Evolutionary conservation across 1,139 yeast genomes (phyloP), one percentile per base, ranked within the genome.

Genomic region (Geotrichum cucujoidarum): DNA sequence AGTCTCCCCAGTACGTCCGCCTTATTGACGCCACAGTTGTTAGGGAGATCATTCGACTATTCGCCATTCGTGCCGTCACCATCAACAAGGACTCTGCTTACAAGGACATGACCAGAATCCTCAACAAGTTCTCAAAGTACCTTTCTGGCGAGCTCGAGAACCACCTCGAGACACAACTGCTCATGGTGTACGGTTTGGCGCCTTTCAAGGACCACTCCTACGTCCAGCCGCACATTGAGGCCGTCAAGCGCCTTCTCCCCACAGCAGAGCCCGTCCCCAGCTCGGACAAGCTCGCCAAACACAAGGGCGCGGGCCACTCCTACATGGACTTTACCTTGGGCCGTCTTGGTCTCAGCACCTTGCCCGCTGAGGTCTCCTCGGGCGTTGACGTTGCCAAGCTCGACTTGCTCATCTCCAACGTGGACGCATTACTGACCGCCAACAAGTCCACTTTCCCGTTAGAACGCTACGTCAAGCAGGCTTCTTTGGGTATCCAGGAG

Each of bases 171-270:
- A 42, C 48, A 11, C 33, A 47, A 14, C 37, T 46, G 42, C 37
- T 49, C n/a, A 37, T 47, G 25, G 37, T 46, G 16, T 49, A 49
- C 36, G 53, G 53, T 3, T 36, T 49, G 16, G 47, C 47, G 2
- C 47, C 50, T 17, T 33, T 16, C 24, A 39, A 39, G 14, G 42
- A 17, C 16, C 38, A 39, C 24, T 20, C 46, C 14, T 30, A 21
- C 11, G 29, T 24, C 32, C 17, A 33, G 22, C 29, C 38, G 7
- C 39, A 33, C 16, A 22, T 45, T 21, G 44, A 33, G 8, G 16
- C 18, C 14, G 32, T 40, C 27, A 40, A 39, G 11, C 20, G 39
- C n/a, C 16, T 45, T 7, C 29, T 46, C 14, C 16, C 25, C 6
- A 4, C 21, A 10, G 46, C 32, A 29, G 18, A 18, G 25, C 31